Conservation (phyloP, 1,284 basidiomycete genomes). For the Bjerkandera adusta region DNA sequence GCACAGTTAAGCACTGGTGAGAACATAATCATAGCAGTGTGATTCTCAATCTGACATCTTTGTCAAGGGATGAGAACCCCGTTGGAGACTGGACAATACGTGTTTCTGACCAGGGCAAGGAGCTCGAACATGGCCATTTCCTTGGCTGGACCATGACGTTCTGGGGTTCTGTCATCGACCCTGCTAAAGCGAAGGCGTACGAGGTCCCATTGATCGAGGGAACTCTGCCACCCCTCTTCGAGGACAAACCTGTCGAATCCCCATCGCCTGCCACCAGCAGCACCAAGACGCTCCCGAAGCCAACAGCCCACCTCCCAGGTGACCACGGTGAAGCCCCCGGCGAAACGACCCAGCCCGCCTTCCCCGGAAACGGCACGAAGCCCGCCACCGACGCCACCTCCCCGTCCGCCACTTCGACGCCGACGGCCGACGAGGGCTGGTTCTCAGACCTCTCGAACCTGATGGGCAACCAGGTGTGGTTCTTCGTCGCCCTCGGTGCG, state of each 20-base stretch:
- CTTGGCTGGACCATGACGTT: conserved; percentile 91
- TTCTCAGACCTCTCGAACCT: conserved; percentile 82
- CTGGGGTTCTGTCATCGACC: conserved; percentile 89
- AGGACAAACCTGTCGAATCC: conserved; percentile 28
- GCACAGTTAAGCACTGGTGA: conserved; percentile 98
- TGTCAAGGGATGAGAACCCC: conserved; percentile 84
- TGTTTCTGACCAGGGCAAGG: conserved; percentile 72
- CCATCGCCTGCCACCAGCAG: conserved; percentile 38
- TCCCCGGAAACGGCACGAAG: conserved; percentile 35
- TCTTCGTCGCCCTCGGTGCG: conserved; percentile 73
- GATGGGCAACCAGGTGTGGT: conserved; percentile 78
- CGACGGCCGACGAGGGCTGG: conserved; percentile 82
- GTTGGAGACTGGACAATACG: conserved; percentile 91
- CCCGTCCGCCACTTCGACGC: conserved; percentile 39
- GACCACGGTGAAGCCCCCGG: conserved; percentile 76
- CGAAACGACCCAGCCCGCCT: conserved; percentile 68
- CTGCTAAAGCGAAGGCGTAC: conserved; percentile 65
- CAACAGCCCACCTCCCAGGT: conserved; percentile 84
- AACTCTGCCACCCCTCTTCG: conserved; percentile 48
- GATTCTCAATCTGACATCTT: conserved; percentile 16
- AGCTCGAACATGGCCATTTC: conserved; percentile 74
- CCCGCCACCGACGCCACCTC: conserved; percentile 30
- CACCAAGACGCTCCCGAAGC: conserved; percentile 75
- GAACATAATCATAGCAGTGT: too few relatives aligned
- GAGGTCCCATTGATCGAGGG: conserved; percentile 54